Evolutionary conservation across 768 basidiomycete species (phyloP), one percentile per base, ranked within the genome.

Genomic region (Suillus placidus): DNA sequence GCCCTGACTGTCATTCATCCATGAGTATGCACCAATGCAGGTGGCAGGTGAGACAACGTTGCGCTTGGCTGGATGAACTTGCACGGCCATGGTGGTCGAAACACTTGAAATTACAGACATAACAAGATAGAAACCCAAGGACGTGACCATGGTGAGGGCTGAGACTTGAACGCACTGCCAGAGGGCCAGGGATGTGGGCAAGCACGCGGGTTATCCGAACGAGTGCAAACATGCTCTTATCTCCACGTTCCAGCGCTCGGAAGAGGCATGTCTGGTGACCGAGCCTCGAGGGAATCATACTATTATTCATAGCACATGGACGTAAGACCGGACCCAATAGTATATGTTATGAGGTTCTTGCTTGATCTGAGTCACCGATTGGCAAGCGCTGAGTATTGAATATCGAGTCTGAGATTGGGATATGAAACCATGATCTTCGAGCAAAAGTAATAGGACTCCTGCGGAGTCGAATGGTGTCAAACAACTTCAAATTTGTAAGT

Each of bases 1-100:
- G 38, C 51, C 42, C 26, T 72, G 67, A 1, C 49, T 56, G 20
- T 68, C 72, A 47, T 74, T 43, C 75, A 76, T 76, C 75, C 75
- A 76, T 13, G 42, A 37, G 64, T 74, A 73, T 2, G 61, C 64
- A 13, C 61, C 0, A 30, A 45, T 60, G 60, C 75, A 76, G 0
- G 60, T 61, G 20, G 68, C 75, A 62, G 56, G 55, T 0, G 76
- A 66, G 14, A 35, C 13, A 12, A 68, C 43, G 20, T 6, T 3
- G 3, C 72, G 70, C 10, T 65, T 16, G 20, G 67, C 54, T 32
- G 72, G 67, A 26, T 56, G 70, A 10, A 32, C 18, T 10, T 56
- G 43, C 65, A 64, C 61, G 9, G 61, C 70, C 38, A 58, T 10
- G 26, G 10, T 35, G n/a, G 34, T 55, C 12, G 54, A 34, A 34